Percentiles rank a stretch among this genome's conserved stretches.
phyloP scores from a whole-genome alignment of 164 flowering plant genomes.

The Vitis labrusca region DNA sequence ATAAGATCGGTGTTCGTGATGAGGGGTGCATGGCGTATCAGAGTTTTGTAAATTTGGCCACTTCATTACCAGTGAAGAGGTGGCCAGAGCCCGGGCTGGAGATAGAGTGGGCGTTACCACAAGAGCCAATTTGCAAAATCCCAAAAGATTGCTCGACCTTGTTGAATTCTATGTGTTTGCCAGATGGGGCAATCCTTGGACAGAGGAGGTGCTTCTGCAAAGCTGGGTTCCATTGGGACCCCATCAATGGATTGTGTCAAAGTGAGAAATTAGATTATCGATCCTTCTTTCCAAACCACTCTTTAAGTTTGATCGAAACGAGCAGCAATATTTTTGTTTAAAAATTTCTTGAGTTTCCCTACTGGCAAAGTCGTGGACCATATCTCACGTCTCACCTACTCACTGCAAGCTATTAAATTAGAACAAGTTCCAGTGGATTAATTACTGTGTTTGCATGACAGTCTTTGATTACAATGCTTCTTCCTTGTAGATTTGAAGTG shows the following conservation, averaged over 20 bases:
- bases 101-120: constrained; percentile 30
- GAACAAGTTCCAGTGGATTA: too few species aligned
- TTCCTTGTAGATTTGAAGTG: constrained; percentile 7
- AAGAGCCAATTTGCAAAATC: constrained; percentile 25
- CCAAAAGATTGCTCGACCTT: constrained; percentile 21
- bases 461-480: neutral
- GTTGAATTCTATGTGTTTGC: constrained; percentile 23
- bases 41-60: constrained; percentile 31
- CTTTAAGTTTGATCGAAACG: too few species aligned
- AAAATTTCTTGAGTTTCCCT: too few species aligned
- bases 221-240: constrained; percentile 32
- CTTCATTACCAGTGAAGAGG: constrained; percentile 9
- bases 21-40: constrained; percentile 27
- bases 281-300: neutral
- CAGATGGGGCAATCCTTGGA: constrained; percentile 16
- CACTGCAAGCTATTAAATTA: too few species aligned
- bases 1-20: constrained; percentile 13
- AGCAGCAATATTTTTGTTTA: too few species aligned
- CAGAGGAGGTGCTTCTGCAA: constrained; percentile 31
- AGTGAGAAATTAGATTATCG: constrained; percentile 11
- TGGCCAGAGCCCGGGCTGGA: constrained; percentile 41
- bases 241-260: constrained; percentile 28
- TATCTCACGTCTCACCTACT: too few species aligned
- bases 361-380: too few species aligned
- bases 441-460: too few species aligned